Base-by-base conservation (phyloP, 805 yeast species). In the Metschnikowia noctiluminum region DNA sequence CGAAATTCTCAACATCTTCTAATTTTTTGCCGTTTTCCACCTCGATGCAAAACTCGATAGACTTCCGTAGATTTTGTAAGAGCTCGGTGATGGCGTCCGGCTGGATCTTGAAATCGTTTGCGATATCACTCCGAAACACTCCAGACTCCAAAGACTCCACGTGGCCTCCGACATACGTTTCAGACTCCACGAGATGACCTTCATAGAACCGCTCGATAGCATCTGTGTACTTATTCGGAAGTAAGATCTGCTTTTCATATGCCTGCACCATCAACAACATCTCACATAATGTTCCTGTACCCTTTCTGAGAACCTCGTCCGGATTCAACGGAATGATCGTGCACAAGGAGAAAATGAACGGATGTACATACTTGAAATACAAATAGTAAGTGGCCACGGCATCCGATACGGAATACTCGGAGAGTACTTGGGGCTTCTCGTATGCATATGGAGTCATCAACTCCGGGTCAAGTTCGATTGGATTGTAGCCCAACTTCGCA, bases 91-190 rank as follows among this genome's bases (percentile, higher is more conserved):
- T 75, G 1, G 90, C 96, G 0, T 82, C 71, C 0, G 96, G 83
- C 60, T 90, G 96, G 36, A 95, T 74, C 31, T 77, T 79, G 69
- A 95, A 94, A 37, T 85, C 80, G 42, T 77, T 80, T 2, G 83
- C 78, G 32, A 94, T 74, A 62, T 94, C 99, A 43, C 95, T 85
- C 58, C 99, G 73, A 62, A 95, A 94, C 0, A 94, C 99, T 47
- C 99, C 99, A 9, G 99, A 97, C 65, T 95, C 99, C 47, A 95
- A 70, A 7, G 97, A 88, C 67, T 95, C 98, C 21, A 94, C 99
- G 59, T 94, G 99, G 1, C 99, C 99, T 50, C 99, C 99, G 28
- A 94, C 98, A 63, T 94, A 94, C 0, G 99, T 94, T 66, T 94
- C 99, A 1, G 96, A 85, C 61, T 92, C 97, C 38, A 94, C 66